phyloP scores from a whole-genome alignment of 768 basidiomycete species.

The Gymnopilus junonius region DNA sequence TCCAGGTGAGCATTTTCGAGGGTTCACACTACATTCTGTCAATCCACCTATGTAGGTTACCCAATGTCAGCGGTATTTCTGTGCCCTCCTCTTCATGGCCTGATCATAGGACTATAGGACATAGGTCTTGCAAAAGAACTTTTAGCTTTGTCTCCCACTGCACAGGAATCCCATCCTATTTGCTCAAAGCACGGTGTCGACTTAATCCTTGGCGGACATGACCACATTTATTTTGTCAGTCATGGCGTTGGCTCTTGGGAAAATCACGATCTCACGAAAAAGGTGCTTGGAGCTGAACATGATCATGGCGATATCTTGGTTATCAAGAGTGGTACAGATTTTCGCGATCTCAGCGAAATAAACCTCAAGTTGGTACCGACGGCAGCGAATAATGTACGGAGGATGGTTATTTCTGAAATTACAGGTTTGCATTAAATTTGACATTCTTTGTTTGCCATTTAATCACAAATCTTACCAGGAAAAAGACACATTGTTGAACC shows the following conservation, averaged over 20 bases:
- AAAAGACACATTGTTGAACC: slow-evolving; percentile 69
- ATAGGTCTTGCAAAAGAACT: slow-evolving; percentile 71
- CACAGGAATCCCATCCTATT: slow-evolving; percentile 47
- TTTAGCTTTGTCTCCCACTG: slow-evolving; percentile 59
- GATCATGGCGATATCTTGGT: slow-evolving; percentile 74
- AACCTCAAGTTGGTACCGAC: slow-evolving; percentile 63
- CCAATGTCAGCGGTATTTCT: slow-evolving; percentile 42
- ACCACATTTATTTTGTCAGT: slow-evolving; percentile 80
- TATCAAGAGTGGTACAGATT: slow-evolving; percentile 90
- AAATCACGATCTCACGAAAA: slow-evolving; percentile 54
- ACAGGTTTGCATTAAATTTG: slow-evolving; percentile 44
- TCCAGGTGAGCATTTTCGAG: slow-evolving; percentile 50
- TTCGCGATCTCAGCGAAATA: slow-evolving; percentile 83
- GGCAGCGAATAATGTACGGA: slow-evolving; percentile 65
- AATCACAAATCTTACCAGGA: slow-evolving; percentile 42
- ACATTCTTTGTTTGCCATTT: neutral
- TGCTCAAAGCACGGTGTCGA: slow-evolving; percentile 75
- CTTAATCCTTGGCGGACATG: slow-evolving; percentile 86
- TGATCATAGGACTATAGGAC: slow-evolving; percentile 50
- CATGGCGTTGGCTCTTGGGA: slow-evolving; percentile 72
- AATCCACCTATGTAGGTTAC: slow-evolving; percentile 37
- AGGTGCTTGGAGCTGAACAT: slow-evolving; percentile 69
- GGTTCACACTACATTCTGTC: neutral
- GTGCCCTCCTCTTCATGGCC: neutral
- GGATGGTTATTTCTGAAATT: slow-evolving; percentile 63